These are phyloP conservation scores for Anthracocystis panici-leucophaei DNA, from an alignment of 1,284 basidiomycete species.

Conservation along the genomic window DNA sequence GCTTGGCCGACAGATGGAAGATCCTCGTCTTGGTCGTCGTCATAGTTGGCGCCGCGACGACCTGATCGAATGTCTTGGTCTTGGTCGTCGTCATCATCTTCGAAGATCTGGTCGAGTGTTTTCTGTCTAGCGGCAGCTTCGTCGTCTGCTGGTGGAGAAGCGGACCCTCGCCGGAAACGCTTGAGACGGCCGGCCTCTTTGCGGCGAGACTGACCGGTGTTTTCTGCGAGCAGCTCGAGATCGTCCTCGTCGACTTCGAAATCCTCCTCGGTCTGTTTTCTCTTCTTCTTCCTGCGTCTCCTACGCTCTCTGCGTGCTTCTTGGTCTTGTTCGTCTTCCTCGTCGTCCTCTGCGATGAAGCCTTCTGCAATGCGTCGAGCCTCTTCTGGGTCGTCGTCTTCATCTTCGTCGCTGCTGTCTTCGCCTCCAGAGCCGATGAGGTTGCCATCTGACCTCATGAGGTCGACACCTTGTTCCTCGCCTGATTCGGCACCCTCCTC, in stretches of 20 bases:
- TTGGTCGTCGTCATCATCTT: constrained; percentile 78
- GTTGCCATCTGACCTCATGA: constrained; percentile 64
- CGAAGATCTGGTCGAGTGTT: constrained; percentile 84
- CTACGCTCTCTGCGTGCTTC: constrained; percentile 77
- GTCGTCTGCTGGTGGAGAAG: constrained; percentile 72
- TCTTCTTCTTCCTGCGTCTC: constrained; percentile 55
- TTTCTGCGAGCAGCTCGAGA: constrained; percentile 92
- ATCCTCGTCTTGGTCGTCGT: constrained; percentile 73
- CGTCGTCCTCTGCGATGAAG: constrained; percentile 69
- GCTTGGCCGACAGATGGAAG: constrained; percentile 61
- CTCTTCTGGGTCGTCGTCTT: constrained; percentile 68
- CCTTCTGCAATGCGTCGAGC: constrained; percentile 66
- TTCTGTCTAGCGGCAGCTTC: constrained; percentile 73
- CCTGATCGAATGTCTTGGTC: constrained; percentile 71
- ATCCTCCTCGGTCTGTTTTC: constrained; percentile 72
- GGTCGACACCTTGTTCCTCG: constrained; percentile 64
- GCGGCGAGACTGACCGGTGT: constrained; percentile 77
- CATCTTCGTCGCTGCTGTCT: constrained; percentile 65
- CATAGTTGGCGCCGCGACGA: constrained; percentile 68
- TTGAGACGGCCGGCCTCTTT: constrained; percentile 57
- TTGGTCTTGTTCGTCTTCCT: constrained; percentile 70
- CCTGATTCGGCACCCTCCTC: constrained; percentile 51
- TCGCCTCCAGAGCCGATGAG: constrained; percentile 60
- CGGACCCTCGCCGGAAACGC: constrained; percentile 71
- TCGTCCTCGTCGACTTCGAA: constrained; percentile 93